phyloP scores from a whole-genome alignment of 345 rosid genomes.

The Moricandia arvensis region DNA sequence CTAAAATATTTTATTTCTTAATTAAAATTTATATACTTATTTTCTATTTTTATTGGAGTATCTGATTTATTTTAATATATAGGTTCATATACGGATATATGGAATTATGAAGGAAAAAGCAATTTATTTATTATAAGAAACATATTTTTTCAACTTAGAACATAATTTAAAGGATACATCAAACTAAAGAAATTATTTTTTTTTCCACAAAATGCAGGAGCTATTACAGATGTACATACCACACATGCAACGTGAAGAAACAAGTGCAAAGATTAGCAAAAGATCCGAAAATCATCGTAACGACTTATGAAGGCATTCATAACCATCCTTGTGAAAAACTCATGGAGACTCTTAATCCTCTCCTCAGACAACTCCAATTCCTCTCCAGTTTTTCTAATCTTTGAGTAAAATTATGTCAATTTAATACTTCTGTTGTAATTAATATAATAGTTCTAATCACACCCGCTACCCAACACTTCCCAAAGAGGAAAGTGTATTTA shows the following conservation, averaged over 20 bases:
- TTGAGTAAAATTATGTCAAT: conserved; percentile 2
- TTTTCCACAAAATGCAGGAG: conserved; percentile 45
- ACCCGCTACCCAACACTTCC: neutral
- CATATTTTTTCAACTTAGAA: too few relatives aligned
- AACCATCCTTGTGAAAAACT: conserved; percentile 88
- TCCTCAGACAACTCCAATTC: conserved; percentile 80
- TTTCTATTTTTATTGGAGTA: too few relatives aligned
- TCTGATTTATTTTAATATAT: neutral
- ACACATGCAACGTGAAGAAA: conserved; percentile 91
- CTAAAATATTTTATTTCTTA: too few relatives aligned
- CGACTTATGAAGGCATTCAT: conserved; percentile 81
- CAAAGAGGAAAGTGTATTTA: neutral
- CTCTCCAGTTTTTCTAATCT: conserved; percentile 44
- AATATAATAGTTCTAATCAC: neutral
- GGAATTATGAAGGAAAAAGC: neutral
- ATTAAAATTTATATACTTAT: too few relatives aligned
- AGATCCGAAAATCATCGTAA: conserved; percentile 72
- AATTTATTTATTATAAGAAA: neutral
- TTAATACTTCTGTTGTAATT: neutral
- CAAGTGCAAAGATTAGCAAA: conserved; percentile 80
- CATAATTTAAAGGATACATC: neutral
- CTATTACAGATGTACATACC: conserved; percentile 88
- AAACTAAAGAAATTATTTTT: neutral
- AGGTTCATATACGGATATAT: neutral
- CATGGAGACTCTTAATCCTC: conserved; percentile 88